These are phyloP conservation scores for Penicillium waksmanii DNA, from an alignment of 495 filamentous ascomycete genomes.

Conservation along the genomic window DNA sequence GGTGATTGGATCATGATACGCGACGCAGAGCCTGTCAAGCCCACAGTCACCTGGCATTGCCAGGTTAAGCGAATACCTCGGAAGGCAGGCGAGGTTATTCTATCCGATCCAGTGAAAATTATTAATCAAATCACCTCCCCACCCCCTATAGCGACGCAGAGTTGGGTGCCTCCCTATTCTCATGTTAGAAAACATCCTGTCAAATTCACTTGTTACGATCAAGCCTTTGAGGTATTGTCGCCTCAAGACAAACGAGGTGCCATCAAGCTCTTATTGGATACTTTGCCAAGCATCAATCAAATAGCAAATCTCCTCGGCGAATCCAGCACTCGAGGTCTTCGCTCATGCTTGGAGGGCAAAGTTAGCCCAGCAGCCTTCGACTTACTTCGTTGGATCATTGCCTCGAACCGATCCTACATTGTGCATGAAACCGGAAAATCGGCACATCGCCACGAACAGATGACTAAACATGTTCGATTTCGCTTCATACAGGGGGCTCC, in stretches of 20 bases:
- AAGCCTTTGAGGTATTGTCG: conserved; percentile 58
- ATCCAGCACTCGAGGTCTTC: conserved; percentile 33
- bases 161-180: too few species aligned
- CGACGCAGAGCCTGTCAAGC: conserved; percentile 36
- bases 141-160: too few species aligned
- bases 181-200: neutral
- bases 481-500: conserved; percentile 86
- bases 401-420: conserved; percentile 88
- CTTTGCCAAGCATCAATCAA: conserved; percentile 65
- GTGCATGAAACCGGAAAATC: conserved; percentile 62
- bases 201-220: conserved; percentile 45
- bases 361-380: conserved; percentile 70
- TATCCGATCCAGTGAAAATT: too few species aligned
- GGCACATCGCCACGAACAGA: conserved; percentile 62
- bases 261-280: conserved; percentile 65
- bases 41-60: conserved; percentile 17
- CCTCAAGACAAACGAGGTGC: conserved; percentile 50
- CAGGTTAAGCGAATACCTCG: conserved; percentile 13
- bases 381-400: conserved; percentile 85
- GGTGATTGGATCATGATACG: conserved; percentile 62
- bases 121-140: too few species aligned
- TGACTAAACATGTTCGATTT: conserved; percentile 78
- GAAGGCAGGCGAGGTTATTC: too few species aligned
- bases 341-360: conserved; percentile 63
- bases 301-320: conserved; percentile 64